Evolutionary conservation across 2,329 filamentous ascomycete species (phyloP), one percentile per base, ranked within the genome.

Genomic region (Spiromastix sp.): DNA sequence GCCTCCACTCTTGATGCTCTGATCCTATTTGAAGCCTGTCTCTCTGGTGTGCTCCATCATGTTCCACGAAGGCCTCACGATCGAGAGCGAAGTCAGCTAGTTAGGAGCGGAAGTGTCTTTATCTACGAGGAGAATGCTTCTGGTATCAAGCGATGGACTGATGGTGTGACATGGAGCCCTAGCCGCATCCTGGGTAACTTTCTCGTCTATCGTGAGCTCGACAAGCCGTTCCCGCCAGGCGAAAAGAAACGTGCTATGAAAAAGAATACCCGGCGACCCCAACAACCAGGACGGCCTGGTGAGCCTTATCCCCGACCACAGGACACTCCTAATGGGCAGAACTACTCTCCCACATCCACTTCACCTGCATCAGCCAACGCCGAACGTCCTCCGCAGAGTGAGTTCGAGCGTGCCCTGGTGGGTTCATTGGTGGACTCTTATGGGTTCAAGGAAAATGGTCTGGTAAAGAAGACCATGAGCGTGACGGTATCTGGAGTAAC

Each of bases 381-480:
- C 6, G 60, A 61, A 16, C 54, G 63, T 30, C 45, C 57, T 26
- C 53, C 58, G 20, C 59, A 65, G 40, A 57, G 61, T 4, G 65
- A 68, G 38, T 49, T 64, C 17, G 61, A 79, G 48, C 67, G 77
- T 21, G 68, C 72, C 17, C 63, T 87, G 35, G 77, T 91, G 29
- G 87, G 86, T 4, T 93, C 85, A 1, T 67, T 94, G 9, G 74
- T 89, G n/a, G 86, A 93, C 59, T 86, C 81, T 1, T 94, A 94
- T 49, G 76, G 78, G 20, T 94, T 94, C 70, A 91, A 91, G 51
- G 68, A 77, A 10, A 73, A 77, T 2, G 86, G 87, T 0, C 62
- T 95, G 26, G 74, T 94, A 43, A 95, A 95, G 70, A 94, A 94
- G 67, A 94, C 86, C 0, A 86, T 94, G 59, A 89, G 81, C 48